Conservation (phyloP, 1,284 basidiomycete genomes). For the Fomitopsis betulina region DNA sequence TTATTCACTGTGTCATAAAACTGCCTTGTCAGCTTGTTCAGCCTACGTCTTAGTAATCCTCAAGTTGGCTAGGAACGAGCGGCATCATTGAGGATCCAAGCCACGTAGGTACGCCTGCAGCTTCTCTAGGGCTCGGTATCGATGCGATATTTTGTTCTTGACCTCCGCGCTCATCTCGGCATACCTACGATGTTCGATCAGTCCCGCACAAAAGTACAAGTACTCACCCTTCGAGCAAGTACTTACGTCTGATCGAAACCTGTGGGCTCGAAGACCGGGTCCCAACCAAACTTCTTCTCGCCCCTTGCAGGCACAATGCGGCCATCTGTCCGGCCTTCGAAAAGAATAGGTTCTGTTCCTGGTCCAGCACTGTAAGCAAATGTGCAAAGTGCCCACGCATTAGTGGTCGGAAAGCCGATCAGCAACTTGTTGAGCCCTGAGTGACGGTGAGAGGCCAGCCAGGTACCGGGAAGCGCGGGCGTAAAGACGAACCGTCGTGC, state of each 20-base stretch:
- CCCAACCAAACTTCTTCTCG: constrained; percentile 81
- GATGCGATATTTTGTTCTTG: constrained; percentile 90
- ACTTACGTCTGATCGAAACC: constrained; percentile 74
- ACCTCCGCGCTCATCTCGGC: constrained; percentile 88
- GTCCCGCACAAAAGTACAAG: not conserved
- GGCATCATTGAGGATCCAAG: constrained; percentile 5
- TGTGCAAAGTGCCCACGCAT: constrained; percentile 90
- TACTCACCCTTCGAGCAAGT: not conserved
- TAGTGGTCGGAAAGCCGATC: constrained; percentile 76
- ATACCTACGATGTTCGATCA: constrained; percentile 49
- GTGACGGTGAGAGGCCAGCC: not conserved
- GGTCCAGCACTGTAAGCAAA: constrained; percentile 92
- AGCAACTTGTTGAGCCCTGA: constrained; percentile 84
- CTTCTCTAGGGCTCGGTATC: constrained; percentile 84
- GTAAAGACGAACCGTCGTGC: constrained; percentile 52
- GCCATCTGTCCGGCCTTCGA: constrained; percentile 90
- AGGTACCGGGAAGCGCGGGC: not conserved
- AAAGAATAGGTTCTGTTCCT: constrained; percentile 76
- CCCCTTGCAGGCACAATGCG: constrained; percentile 86
- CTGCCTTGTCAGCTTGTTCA: too few species aligned
- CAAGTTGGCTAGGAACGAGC: not conserved
- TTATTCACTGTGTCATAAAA: not conserved
- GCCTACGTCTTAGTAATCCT: too few species aligned
- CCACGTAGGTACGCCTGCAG: constrained; percentile 63
- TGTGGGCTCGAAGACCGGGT: constrained; percentile 83